Percentiles rank a stretch among this genome's conserved stretches.
Evolutionary conservation across 108 stramenopile genomes (phyloP).

Genomic region (Seminavis robusta): DNA sequence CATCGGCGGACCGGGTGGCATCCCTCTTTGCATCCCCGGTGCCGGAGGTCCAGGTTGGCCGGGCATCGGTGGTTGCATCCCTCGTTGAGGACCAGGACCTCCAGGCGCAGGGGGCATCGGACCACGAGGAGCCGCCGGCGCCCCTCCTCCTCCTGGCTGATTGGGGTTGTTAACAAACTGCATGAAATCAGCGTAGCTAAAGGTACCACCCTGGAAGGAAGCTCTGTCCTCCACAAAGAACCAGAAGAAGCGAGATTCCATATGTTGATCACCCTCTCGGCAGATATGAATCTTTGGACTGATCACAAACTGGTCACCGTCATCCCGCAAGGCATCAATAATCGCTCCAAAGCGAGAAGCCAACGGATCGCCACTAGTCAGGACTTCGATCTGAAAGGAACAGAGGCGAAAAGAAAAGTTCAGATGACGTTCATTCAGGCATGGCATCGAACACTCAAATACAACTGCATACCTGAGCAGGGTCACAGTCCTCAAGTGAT

Average conservation of each 20-base stretch:
- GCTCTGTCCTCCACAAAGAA: constrained; percentile 95
- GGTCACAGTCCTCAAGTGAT: constrained; percentile 84
- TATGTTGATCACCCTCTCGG: constrained; percentile 84
- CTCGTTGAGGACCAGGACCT: constrained; percentile 17
- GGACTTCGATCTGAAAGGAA: constrained; percentile 26
- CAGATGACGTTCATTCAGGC: background rate
- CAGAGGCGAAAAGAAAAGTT: background rate
- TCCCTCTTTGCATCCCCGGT: no score
- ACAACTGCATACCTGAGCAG: constrained; percentile 25
- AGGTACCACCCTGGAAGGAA: constrained; percentile 90
- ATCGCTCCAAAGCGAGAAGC: constrained; percentile 77
- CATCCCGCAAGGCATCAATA: constrained; percentile 78
- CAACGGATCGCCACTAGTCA: constrained; percentile 64
- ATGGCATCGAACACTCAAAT: background rate
- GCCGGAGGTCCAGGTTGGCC: constrained; percentile 28
- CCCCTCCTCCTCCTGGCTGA: constrained; percentile 21
- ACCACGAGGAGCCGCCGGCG: constrained; percentile 6
- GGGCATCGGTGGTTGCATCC: constrained; percentile 30
- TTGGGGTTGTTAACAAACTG: constrained; percentile 48
- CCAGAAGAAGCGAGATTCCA: constrained; percentile 92
- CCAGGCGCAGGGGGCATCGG: constrained; percentile 12
- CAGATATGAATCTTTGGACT: constrained; percentile 79
- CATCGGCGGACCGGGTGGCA: no score
- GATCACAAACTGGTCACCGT: constrained; percentile 43
- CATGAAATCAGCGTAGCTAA: constrained; percentile 90